Evolutionary conservation across 352 stramenopile genomes (phyloP).

Genomic region (Phytophthora foliorum): DNA sequence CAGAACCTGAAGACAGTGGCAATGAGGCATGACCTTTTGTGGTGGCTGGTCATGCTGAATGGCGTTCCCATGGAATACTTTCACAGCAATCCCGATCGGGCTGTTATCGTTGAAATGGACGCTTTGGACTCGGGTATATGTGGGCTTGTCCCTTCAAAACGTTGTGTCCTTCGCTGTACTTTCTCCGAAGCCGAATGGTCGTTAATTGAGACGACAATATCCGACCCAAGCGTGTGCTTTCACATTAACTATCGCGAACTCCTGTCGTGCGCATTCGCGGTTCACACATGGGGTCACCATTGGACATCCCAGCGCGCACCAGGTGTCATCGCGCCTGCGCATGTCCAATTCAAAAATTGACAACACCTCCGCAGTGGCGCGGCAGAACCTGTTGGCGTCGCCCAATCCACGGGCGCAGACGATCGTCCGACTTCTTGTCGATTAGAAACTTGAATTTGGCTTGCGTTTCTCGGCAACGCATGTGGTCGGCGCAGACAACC

Average conservation of each 20-base stretch:
- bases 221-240: conserved; percentile 4
- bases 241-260: conserved; percentile 40
- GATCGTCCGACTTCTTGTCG: background rate
- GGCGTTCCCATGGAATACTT: conserved; percentile 27
- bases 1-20: background rate
- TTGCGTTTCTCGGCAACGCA: conserved; percentile 18
- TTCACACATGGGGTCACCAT: conserved; percentile 8
- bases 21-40: conserved; percentile 23
- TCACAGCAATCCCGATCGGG: background rate
- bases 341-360: conserved; percentile 34
- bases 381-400: conserved; percentile 19
- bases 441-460: conserved; percentile 2
- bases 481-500: conserved; percentile 4
- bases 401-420: conserved; percentile 18
- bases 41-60: conserved; percentile 29
- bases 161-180: background rate
- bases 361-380: conserved; percentile 24
- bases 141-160: background rate
- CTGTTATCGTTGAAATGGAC: conserved; percentile 24
- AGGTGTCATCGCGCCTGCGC: background rate
- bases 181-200: background rate
- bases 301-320: conserved; percentile 1
- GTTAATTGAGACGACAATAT: background rate
- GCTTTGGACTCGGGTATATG: conserved; percentile 24
- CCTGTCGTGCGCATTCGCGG: conserved; percentile 19